Evolutionary conservation across 202 grass and related monocot genomes (phyloP), one percentile per base, ranked within the genome.

Genomic region (Panicum virgatum): DNA sequence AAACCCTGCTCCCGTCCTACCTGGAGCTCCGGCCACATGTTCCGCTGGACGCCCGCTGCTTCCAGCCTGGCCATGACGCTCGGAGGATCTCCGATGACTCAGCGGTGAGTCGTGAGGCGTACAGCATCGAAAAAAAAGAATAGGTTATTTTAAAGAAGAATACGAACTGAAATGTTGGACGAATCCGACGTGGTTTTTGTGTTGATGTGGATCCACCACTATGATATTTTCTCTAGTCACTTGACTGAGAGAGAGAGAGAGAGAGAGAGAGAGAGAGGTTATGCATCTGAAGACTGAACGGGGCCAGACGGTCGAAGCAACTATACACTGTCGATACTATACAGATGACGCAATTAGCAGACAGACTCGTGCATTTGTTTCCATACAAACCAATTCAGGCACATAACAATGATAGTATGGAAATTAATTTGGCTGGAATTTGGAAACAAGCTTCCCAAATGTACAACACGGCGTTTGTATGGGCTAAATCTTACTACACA

Each of bases 11-110:
- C 76, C 66, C 26, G 23, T 9, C 11, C 68, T 29, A 27, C 11
- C 37, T 86, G 48, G 69, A 29, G n/a, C 16, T 26, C 62, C 20
- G 34, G 46, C 42, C 69, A 30, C 78, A 32, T 62, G 52, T 44
- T 20, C 4, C 22, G 22, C 32, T 50, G 39, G n/a, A 15, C 14
- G 43, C 30, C 62, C 62, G 1, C 8, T 7, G 63, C 34, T 12
- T 69, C 62, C 78, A 53, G 16, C 44, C 53, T 22, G 20, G 71
- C 8, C 64, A 18, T 61, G 85, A 77, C 56, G 45, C 43, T 0
- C 12, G 7, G n/a, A 7, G 20, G 42, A 45, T 13, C 57, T 13
- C 27, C 36, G 2, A 1, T 86, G 84, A 80, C 59, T 80, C 76
- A 18, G 76, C 12, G 46, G 22, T 73, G 77, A 80, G 59, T 75